Conservation (phyloP, 768 basidiomycete genomes). For the Russula olivacea region DNA sequence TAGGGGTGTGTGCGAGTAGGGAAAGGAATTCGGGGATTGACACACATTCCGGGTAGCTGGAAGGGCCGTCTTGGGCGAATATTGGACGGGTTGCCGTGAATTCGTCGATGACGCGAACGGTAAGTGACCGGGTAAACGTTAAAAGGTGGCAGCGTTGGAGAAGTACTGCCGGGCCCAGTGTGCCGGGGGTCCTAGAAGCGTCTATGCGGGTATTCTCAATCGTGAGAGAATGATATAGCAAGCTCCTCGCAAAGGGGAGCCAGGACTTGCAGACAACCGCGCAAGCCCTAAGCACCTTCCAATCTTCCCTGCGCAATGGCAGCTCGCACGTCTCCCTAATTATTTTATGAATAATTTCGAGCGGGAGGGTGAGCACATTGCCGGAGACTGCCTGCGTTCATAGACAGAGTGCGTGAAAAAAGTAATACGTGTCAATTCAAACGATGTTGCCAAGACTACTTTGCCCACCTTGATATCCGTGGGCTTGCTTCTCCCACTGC, state of each 20-base stretch:
- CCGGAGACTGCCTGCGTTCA: background rate
- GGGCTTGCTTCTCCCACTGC: background rate
- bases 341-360: constrained; percentile 16
- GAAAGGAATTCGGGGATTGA: constrained; percentile 11
- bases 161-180: constrained; percentile 10
- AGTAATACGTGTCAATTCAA: background rate
- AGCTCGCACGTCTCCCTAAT: constrained; percentile 13
- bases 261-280: constrained; percentile 19
- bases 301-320: background rate
- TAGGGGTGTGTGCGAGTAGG: constrained; percentile 7
- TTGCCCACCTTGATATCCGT: background rate
- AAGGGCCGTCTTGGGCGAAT: background rate
- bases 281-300: constrained; percentile 2
- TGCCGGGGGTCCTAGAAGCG: constrained; percentile 4
- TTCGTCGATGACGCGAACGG: constrained; percentile 14
- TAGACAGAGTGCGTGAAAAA: background rate
- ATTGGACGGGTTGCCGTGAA: background rate
- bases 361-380: constrained; percentile 1
- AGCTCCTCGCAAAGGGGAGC: constrained; percentile 9
- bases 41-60: constrained; percentile 4
- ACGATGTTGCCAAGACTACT: constrained; percentile 4
- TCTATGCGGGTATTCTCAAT: constrained; percentile 16
- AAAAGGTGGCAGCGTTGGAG: constrained; percentile 9
- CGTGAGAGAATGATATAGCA: constrained; percentile 12
- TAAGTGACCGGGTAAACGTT: constrained; percentile 2